Evolutionary conservation across 306 rosid species (phyloP).

Genomic region (Acacia crassicarpa): DNA sequence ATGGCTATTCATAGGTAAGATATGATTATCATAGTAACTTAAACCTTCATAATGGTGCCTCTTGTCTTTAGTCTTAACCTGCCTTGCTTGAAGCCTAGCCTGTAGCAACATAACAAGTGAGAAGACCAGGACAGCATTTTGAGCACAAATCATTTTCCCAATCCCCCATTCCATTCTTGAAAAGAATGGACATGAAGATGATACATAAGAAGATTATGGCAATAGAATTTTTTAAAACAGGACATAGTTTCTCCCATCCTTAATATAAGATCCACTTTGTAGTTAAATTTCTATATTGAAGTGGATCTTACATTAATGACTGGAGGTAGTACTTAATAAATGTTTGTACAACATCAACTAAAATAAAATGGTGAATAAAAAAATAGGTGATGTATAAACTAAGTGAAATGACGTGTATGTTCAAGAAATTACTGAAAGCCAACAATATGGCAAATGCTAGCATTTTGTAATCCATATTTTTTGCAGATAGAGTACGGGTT

Average conservation of each 20-base stretch:
- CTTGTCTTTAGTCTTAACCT: conserved; percentile 66
- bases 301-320: too few relatives aligned
- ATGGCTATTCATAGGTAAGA: conserved; percentile 13
- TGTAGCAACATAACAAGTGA: conserved; percentile 21
- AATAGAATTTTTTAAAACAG: neutral
- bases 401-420: neutral
- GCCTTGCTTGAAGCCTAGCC: conserved; percentile 94
- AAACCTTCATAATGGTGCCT: conserved; percentile 81
- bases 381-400: neutral
- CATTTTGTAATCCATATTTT: conserved; percentile 7
- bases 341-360: neutral
- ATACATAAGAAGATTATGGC: neutral
- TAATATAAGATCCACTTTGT: too few relatives aligned
- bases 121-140: neutral
- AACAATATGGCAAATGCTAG: neutral
- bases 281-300: too few relatives aligned
- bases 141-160: neutral
- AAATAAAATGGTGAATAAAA: neutral
- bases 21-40: conserved; percentile 15
- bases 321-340: too few relatives aligned
- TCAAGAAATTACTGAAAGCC: conserved; percentile 9
- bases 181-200: neutral
- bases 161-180: neutral
- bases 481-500: neutral
- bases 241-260: neutral